Evolutionary conservation across 192 early-diverging fungal species (phyloP).

Genomic region (Backusella sp.): DNA sequence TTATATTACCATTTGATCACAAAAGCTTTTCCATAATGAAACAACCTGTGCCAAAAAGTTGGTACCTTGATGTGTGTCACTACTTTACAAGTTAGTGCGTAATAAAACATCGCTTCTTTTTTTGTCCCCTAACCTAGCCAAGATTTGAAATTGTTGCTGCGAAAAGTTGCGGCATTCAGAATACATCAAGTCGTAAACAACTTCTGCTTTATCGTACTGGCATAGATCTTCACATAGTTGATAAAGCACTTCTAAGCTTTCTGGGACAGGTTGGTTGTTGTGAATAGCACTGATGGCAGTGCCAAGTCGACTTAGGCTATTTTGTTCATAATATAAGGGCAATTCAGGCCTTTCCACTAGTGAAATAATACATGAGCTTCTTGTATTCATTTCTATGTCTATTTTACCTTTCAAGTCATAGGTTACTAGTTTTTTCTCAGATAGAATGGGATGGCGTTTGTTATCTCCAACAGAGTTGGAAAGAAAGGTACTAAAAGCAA

Average conservation of each 20-base stretch:
- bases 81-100: background rate
- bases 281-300: conserved; percentile 76
- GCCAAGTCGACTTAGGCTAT: conserved; percentile 64
- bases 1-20: conserved; percentile 18
- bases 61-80: background rate
- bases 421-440: conserved; percentile 16
- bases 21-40: conserved; percentile 10
- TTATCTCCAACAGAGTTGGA: conserved; percentile 10
- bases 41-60: background rate
- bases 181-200: background rate
- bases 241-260: conserved; percentile 84
- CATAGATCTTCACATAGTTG: conserved; percentile 30
- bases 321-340: conserved; percentile 66
- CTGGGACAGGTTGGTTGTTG: conserved; percentile 52
- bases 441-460: conserved; percentile 14
- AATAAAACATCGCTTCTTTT: background rate
- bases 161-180: background rate
- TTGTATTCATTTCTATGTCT: background rate
- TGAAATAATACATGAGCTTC: background rate
- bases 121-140: background rate
- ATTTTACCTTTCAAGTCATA: conserved; percentile 18
- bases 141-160: background rate
- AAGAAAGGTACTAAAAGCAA: conserved; percentile 16
- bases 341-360: conserved; percentile 46
- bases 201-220: conserved; percentile 12